phyloP scores from a whole-genome alignment of 1,284 basidiomycete genomes.

The Cerioporus squamosus region DNA sequence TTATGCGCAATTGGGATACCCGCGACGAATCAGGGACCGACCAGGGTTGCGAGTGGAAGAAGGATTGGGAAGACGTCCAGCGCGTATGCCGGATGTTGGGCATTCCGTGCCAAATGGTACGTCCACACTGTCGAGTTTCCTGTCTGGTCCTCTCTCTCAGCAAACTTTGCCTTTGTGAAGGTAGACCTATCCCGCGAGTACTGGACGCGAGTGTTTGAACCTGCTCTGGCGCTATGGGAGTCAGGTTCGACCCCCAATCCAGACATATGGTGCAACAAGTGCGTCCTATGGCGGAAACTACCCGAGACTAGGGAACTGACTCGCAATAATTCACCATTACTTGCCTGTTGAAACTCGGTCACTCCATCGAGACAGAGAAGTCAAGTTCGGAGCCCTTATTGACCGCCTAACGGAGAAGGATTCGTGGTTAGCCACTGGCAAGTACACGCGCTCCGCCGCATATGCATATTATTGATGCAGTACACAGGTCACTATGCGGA shows the following conservation, averaged over 20 bases:
- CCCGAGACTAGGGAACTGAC: too few species aligned
- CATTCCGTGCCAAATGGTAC: slow-evolving; percentile 71
- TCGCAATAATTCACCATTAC: too few species aligned
- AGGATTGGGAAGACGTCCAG: slow-evolving; percentile 92
- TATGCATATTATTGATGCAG: background rate
- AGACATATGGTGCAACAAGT: slow-evolving; percentile 93
- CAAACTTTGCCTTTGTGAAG: slow-evolving; percentile 40
- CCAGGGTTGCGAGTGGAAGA: slow-evolving; percentile 92
- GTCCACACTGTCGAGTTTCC: slow-evolving; percentile 10
- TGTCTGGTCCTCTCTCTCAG: too few species aligned
- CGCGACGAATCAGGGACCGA: slow-evolving; percentile 73
- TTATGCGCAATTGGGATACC: slow-evolving; percentile 96
- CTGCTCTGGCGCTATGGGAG: slow-evolving; percentile 79
- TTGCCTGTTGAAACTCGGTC: too few species aligned
- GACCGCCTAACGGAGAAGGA: slow-evolving; percentile 54
- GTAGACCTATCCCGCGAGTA: slow-evolving; percentile 87
- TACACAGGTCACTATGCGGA: slow-evolving; percentile 87
- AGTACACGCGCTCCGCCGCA: background rate
- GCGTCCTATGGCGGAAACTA: slow-evolving; percentile 22
- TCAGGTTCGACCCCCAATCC: slow-evolving; percentile 88
- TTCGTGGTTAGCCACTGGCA: slow-evolving; percentile 83
- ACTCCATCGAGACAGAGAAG: slow-evolving; percentile 58
- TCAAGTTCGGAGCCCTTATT: slow-evolving; percentile 92
- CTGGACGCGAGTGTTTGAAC: slow-evolving; percentile 89
- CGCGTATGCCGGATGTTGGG: slow-evolving; percentile 73